Evolutionary conservation across 306 rosid species (phyloP).

Genomic region (Nissolia schottii): DNA sequence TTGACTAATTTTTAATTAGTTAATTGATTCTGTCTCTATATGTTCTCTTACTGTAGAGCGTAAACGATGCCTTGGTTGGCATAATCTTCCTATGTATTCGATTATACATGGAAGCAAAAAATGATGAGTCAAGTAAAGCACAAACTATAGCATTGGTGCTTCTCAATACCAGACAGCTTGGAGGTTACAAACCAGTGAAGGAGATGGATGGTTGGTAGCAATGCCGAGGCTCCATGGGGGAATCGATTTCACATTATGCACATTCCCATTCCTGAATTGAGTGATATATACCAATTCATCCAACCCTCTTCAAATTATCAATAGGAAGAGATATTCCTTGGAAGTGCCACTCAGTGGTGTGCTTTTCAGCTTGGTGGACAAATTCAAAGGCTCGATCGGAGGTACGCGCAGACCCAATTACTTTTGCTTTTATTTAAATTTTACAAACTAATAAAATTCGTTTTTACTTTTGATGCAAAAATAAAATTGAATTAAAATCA

Average conservation of each 20-base stretch:
- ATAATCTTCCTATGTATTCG: slow-evolving; percentile 31
- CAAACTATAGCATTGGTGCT: slow-evolving; percentile 35
- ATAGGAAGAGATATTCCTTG: slow-evolving; percentile 30
- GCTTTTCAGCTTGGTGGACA: slow-evolving; percentile 19
- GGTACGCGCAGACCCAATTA: no score
- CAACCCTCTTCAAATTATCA: slow-evolving; percentile 34
- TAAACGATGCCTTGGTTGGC: slow-evolving; percentile 40
- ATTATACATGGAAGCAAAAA: slow-evolving; percentile 35
- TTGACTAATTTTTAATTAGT: no score
- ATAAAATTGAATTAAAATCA: no score
- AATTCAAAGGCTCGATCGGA: slow-evolving; percentile 29
- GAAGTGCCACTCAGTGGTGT: neutral
- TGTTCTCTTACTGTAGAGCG: slow-evolving; percentile 20
- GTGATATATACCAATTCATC: neutral
- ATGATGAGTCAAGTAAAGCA: slow-evolving; percentile 16
- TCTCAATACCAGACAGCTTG: slow-evolving; percentile 38
- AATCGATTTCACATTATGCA: slow-evolving; percentile 35
- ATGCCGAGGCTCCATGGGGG: slow-evolving; percentile 41
- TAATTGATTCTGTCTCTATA: neutral
- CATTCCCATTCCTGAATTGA: slow-evolving; percentile 26
- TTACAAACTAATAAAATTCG: no score
- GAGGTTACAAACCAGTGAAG: slow-evolving; percentile 26
- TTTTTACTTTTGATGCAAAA: no score
- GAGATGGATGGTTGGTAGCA: slow-evolving; percentile 30
- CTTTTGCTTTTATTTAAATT: no score